Evolutionary conservation across 129 eudicot species (phyloP).

Genomic region (Daucus carota): DNA sequence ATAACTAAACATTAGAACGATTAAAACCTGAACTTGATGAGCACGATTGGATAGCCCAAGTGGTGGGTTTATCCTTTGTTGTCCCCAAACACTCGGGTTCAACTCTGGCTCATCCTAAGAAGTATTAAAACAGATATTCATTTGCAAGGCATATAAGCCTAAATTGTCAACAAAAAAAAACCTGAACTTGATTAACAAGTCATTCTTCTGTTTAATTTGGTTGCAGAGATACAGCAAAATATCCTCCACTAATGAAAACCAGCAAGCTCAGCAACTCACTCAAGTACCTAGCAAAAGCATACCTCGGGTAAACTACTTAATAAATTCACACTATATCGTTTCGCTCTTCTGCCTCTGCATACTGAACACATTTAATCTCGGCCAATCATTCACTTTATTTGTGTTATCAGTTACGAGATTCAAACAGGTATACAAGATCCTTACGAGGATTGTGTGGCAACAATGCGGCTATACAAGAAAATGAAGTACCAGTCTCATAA

Average conservation of each 20-base stretch:
- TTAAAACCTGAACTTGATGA: no score
- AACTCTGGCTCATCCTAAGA: no score
- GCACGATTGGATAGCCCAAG: no score
- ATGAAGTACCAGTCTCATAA: constrained; percentile 61
- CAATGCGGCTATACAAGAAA: constrained; percentile 87
- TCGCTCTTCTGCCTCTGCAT: no score
- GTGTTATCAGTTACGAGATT: constrained; percentile 58
- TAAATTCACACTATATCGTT: not conserved
- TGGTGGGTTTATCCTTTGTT: no score
- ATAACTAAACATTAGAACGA: no score
- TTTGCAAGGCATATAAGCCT: no score
- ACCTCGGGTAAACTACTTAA: constrained; percentile 50
- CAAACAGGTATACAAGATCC: constrained; percentile 86
- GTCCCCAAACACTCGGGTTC: no score
- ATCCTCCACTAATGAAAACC: constrained; percentile 58
- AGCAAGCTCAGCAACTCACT: constrained; percentile 65
- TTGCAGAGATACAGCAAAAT: constrained; percentile 61
- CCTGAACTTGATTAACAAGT: not conserved
- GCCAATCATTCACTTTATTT: not conserved
- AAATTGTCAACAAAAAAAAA: no score
- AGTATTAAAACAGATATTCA: no score
- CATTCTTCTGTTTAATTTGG: not conserved
- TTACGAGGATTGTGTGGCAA: constrained; percentile 81
- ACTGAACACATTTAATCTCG: not conserved
- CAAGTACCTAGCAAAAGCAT: constrained; percentile 56